A percentile compares a stretch with the other conserved stretches of the same genome.
Conservation (phyloP, 176 grass and related monocot genomes). For the Avena sativa region DNA sequence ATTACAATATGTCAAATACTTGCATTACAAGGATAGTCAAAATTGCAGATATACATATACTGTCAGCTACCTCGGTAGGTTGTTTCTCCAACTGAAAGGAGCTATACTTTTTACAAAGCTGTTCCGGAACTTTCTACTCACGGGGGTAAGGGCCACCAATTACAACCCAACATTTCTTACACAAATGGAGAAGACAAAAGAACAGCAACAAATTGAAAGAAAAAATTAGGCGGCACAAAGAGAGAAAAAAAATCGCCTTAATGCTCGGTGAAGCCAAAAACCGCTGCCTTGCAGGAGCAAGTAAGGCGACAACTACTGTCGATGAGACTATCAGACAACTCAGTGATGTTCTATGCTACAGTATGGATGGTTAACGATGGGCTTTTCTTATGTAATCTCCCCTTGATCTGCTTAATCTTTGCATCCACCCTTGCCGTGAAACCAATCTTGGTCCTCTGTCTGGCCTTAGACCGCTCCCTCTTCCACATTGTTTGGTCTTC, state of each 20-base stretch:
- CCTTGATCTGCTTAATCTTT: constrained; percentile 84
- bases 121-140: constrained; percentile 61
- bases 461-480: constrained; percentile 81
- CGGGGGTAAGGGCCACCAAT: constrained; percentile 47
- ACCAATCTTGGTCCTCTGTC: constrained; percentile 92
- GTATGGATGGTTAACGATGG: constrained; percentile 67
- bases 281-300: constrained; percentile 50
- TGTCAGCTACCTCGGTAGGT: constrained; percentile 61
- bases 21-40: constrained; percentile 46
- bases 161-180: constrained; percentile 61
- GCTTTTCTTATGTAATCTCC: constrained; percentile 79
- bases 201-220: constrained; percentile 35
- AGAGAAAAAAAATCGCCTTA: constrained; percentile 44
- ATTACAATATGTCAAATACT: constrained; percentile 8
- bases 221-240: constrained; percentile 44
- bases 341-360: constrained; percentile 49
- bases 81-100: constrained; percentile 47
- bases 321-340: constrained; percentile 36
- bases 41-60: constrained; percentile 82
- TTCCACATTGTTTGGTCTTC: constrained; percentile 96
- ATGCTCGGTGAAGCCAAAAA: constrained; percentile 51
- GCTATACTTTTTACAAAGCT: constrained; percentile 78
- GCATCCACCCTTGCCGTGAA: constrained; percentile 93
- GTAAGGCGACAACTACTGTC: constrained; percentile 47
- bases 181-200: constrained; percentile 29